These are phyloP conservation scores for Sugiyamaella valdiviana DNA, from an alignment of 805 yeast genomes.

Conservation along the genomic window DNA sequence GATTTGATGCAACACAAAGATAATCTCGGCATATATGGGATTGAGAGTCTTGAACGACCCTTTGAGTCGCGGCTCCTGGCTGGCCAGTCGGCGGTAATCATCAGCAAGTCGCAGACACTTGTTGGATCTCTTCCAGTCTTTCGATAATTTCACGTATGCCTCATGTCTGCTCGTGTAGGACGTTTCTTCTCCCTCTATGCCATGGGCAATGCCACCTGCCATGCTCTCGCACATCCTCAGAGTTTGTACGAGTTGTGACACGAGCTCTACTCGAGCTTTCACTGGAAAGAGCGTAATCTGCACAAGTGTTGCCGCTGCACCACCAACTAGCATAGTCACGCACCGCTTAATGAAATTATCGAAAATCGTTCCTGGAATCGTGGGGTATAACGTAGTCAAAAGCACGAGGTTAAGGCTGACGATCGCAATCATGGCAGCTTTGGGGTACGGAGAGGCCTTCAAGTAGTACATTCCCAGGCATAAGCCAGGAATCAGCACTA, in stretches of 20 bases:
- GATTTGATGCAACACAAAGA: constrained; percentile 42
- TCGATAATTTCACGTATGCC: constrained; percentile 31
- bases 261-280: constrained; percentile 40
- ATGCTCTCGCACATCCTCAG: constrained; percentile 38
- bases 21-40: constrained; percentile 39
- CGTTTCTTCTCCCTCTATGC: constrained; percentile 36
- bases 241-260: constrained; percentile 38
- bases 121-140: constrained; percentile 35
- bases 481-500: constrained; percentile 40
- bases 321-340: constrained; percentile 47
- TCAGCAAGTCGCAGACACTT: constrained; percentile 38
- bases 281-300: constrained; percentile 43
- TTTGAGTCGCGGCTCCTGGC: constrained; percentile 43
- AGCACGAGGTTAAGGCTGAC: constrained; percentile 44
- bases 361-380: constrained; percentile 36
- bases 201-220: constrained; percentile 36
- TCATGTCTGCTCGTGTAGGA: constrained; percentile 26
- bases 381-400: constrained; percentile 40
- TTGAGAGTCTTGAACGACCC: constrained; percentile 39
- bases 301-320: constrained; percentile 41
- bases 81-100: constrained; percentile 28
- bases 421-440: constrained; percentile 46
- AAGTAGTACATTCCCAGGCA: constrained; percentile 42
- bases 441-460: constrained; percentile 43
- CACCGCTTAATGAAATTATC: constrained; percentile 45